Evolutionary conservation across 2,329 filamentous ascomycete species (phyloP), one percentile per base, ranked within the genome.

Genomic region (Apiospora sp.): DNA sequence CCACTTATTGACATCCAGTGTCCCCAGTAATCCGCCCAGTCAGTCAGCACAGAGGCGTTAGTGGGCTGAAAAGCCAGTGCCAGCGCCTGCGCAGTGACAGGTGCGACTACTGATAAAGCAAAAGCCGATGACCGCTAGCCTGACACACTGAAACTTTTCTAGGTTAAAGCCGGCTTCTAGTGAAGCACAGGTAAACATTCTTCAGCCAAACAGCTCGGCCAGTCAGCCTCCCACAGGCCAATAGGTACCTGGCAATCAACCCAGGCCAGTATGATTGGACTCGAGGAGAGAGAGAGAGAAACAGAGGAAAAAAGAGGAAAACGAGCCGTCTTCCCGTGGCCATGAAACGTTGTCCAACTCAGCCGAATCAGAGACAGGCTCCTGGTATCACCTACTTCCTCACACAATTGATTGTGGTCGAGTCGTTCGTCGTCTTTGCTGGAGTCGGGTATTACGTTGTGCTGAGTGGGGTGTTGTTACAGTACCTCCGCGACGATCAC

Each of bases 401-500:
- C 46, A 2, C 5, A n/a, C 34, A 8, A n/a, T 30, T 54, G 24
- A 54, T 30, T 30, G 6, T 61, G 10, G 30, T 37, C 54, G 37
- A 41, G 37, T 10, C 37, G 37, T 22, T 22, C 6, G 6, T n/a
- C 46, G 46, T 49, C 37, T 41, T n/a, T 49, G 6, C 19, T 49
- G 19, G 46, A n/a, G 44, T 19, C 44, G 44, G 16, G 44, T 48
- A 41, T 41, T 41, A 16, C 44, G 16, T 48, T 6, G 44, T 19
- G 44, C 16, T 37, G 54, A 22, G 54, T 61, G 54, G 54, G n/a
- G 30, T 10, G 30, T 7, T 22, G 24, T 34, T 34, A 37, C 54
- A 34, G 37, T 64, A 64, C 58, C 30, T 64, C 34, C 58, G 58
- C 58, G 58, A 64, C 58, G 58, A 64, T 64, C 58, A 64, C 22